Percentiles rank a stretch among this genome's conserved stretches.
phyloP scores from a whole-genome alignment of 2,329 filamentous ascomycete species.

The Fusarium scirpi region DNA sequence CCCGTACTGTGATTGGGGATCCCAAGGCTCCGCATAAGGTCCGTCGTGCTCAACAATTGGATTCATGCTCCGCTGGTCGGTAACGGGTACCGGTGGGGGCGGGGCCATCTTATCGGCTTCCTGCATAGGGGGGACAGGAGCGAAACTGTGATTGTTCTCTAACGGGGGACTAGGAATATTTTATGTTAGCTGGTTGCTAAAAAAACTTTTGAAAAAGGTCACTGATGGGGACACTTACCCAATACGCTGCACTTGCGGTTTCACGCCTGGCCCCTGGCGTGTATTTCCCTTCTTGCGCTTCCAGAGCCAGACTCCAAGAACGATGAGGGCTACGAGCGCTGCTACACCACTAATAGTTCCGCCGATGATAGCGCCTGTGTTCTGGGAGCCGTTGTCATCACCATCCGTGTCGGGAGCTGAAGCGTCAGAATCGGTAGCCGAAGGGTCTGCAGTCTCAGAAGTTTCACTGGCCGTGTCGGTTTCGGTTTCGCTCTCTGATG shows the following conservation, averaged over 20 bases:
- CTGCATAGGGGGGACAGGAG: slow-evolving; percentile 47
- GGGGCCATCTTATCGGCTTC: slow-evolving; percentile 43
- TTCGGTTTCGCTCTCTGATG: slow-evolving; percentile 25
- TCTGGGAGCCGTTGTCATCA: slow-evolving; percentile 47
- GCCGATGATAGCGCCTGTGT: slow-evolving; percentile 65
- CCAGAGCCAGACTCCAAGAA: slow-evolving; percentile 58
- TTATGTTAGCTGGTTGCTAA: slow-evolving; percentile 32
- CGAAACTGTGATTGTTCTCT: slow-evolving; percentile 43
- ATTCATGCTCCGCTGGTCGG: slow-evolving; percentile 35
- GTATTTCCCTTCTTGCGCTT: slow-evolving; percentile 58
- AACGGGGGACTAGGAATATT: slow-evolving; percentile 46
- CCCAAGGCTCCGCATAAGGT: slow-evolving; percentile 38
- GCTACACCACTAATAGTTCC: slow-evolving; percentile 66
- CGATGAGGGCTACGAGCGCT: slow-evolving; percentile 57
- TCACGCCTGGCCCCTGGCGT: slow-evolving; percentile 57
- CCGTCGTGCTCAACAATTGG: slow-evolving; percentile 29
- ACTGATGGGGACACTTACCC: slow-evolving; percentile 50
- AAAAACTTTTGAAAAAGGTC: not conserved
- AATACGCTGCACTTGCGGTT: slow-evolving; percentile 55
- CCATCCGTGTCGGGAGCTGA: slow-evolving; percentile 48
- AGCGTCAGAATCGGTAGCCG: slow-evolving; percentile 38
- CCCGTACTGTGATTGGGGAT: slow-evolving; percentile 30
- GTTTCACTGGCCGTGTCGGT: slow-evolving; percentile 26
- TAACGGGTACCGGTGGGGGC: slow-evolving; percentile 34
- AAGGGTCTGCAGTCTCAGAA: slow-evolving; percentile 39